A percentile compares a stretch with the other conserved stretches of the same genome.
Conservation (phyloP, 768 basidiomycete species). For the Lentinula guzmanii region DNA sequence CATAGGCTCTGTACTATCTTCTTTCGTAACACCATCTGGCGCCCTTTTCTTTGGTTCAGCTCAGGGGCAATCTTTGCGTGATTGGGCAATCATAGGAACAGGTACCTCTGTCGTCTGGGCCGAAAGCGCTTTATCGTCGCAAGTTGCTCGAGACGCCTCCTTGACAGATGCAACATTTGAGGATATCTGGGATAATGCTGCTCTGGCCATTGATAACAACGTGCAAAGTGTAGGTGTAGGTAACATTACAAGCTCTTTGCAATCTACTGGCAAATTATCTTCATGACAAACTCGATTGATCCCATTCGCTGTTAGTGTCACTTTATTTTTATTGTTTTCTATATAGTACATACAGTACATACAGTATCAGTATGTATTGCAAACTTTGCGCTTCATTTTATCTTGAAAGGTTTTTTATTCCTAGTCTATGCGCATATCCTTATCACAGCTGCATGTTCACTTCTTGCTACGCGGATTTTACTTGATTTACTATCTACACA, state of each 20-base stretch:
- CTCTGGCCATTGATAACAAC: conserved; percentile 26
- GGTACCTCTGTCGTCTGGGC: conserved; percentile 43
- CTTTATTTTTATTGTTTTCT: not conserved
- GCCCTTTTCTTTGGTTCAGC: conserved; percentile 57
- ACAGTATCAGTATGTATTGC: no score
- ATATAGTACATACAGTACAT: no score
- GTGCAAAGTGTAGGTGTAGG: conserved; percentile 24
- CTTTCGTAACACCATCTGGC: conserved; percentile 43
- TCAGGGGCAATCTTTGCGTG: conserved; percentile 38
- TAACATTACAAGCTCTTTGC: conserved; percentile 43
- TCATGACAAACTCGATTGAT: conserved; percentile 7
- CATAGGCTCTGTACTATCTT: conserved; percentile 39
- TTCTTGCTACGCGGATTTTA: not conserved
- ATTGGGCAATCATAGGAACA: conserved; percentile 45
- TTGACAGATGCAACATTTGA: conserved; percentile 39
- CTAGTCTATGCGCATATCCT: not conserved
- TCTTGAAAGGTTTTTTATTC: no score
- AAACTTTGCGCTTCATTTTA: no score
- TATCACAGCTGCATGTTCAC: not conserved
- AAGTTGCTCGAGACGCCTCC: conserved; percentile 46
- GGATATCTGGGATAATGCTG: conserved; percentile 41
- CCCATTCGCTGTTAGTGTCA: not conserved
- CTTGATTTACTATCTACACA: not conserved
- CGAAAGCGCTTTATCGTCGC: conserved; percentile 40
- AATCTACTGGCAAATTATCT: conserved; percentile 21